Base-by-base conservation (phyloP, 768 basidiomycete species). In the Mycena maculata region DNA sequence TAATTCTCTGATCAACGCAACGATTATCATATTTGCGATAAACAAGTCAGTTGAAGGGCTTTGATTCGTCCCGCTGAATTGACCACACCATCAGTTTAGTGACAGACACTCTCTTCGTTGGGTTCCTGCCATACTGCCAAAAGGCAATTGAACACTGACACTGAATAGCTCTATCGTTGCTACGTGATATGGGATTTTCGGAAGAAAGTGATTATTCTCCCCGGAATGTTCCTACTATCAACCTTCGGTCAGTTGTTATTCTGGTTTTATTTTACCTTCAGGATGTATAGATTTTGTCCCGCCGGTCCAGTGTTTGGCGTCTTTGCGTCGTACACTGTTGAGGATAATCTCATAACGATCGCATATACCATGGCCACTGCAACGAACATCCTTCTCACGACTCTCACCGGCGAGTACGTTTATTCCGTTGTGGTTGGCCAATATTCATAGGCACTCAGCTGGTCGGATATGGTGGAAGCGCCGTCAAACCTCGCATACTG, bases 161-260 rank as follows among this genome's bases (percentile, higher is more conserved):
- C 15, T 1, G 18, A 22, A 25, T 31, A 57, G 56, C 16, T 57
- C 27, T 57, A 44, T 44, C 56, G 56, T 18, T 57, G 56, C 31
- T 57, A 57, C 18, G 56, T 45, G 28, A 57, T 57, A 20, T 57
- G 56, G 56, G 42, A 27, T n/a, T 45, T 11, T n/a, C 27, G 27
- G 18, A 22, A 18, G 28, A 42, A 45, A 28, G 28, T 45, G 12
- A 16, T 57, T 20, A 31, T 33, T 22, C 22, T 45, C 12, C 56
- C 56, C 12, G 42, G 6, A 18, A 7, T 33, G 18, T 12, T 44
- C 12, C 30, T 45, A 18, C 42, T 57, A 2, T n/a, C 28, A 10
- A 57, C 56, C 28, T 30, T 45, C 7, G 56, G 56, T 57, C 5
- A 57, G 42, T 13, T 10, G n/a, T n/a, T n/a, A n/a, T n/a, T n/a